These are phyloP conservation scores for Trypanosoma brucei DNA, from an alignment of 208 protist species.

Conservation along the genomic window DNA sequence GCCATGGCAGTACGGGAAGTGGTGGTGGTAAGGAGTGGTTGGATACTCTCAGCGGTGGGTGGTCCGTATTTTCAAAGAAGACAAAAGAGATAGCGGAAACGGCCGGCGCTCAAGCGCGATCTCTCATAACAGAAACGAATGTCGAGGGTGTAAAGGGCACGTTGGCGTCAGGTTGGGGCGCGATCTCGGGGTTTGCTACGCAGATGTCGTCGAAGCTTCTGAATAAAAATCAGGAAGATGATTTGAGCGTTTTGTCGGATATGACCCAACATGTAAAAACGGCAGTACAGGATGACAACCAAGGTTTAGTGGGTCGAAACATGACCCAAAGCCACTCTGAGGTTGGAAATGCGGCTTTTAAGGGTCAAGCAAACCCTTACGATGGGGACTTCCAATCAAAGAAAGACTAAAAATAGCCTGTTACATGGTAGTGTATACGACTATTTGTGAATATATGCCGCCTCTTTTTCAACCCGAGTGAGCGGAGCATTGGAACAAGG, in stretches of 20 bases:
- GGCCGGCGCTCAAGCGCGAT: slow-evolving; percentile 38
- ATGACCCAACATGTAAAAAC: slow-evolving; percentile 39
- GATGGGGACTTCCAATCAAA: no score
- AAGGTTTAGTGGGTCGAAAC: no score
- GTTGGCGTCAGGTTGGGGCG: slow-evolving; percentile 46
- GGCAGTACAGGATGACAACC: slow-evolving; percentile 19
- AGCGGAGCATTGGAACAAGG: no score
- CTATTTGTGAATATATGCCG: no score
- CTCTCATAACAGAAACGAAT: slow-evolving; percentile 42
- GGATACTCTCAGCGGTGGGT: slow-evolving; percentile 47
- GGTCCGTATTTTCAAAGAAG: slow-evolving; percentile 53
- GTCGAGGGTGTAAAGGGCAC: slow-evolving; percentile 49
- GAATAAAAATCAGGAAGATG: slow-evolving; percentile 14
- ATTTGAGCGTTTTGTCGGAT: slow-evolving; percentile 39
- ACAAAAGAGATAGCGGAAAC: slow-evolving; percentile 56
- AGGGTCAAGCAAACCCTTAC: no score
- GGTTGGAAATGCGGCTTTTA: no score
- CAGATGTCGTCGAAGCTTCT: slow-evolving; percentile 43
- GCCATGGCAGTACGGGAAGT: slow-evolving; percentile 5
- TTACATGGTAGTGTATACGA: no score
- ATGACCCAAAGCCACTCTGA: no score
- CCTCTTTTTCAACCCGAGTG: no score
- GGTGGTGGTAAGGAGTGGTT: slow-evolving; percentile 45
- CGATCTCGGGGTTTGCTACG: slow-evolving; percentile 41
- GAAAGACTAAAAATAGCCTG: no score